phyloP scores from a whole-genome alignment of 176 grass and related monocot species.

The Olyra latifolia region DNA sequence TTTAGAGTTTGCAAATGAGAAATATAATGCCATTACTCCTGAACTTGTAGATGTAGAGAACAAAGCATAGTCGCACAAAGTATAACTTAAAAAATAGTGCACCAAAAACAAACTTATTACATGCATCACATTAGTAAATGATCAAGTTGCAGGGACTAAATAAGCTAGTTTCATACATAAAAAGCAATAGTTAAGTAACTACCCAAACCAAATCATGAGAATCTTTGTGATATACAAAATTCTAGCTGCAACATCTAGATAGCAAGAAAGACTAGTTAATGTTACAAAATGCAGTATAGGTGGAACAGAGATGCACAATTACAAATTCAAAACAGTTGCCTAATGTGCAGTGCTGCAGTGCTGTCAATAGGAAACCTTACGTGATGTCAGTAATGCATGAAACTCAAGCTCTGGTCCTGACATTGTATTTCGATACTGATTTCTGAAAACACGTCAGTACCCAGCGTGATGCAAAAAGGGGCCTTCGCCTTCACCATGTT shows the following conservation, averaged over 20 bases:
- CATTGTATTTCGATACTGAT: neutral
- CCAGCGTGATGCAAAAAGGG: neutral
- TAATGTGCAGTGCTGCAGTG: neutral
- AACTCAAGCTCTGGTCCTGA: neutral
- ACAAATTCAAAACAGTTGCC: neutral
- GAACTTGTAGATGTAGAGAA: neutral
- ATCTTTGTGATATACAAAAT: neutral
- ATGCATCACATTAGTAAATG: neutral
- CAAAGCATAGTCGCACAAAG: neutral
- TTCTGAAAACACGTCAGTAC: neutral
- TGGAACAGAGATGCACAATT: neutral
- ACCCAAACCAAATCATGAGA: conserved; percentile 19
- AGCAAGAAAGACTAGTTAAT: neutral
- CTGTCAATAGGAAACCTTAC: neutral
- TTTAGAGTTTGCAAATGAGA: too few species aligned
- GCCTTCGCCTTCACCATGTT: neutral
- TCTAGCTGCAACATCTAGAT: neutral
- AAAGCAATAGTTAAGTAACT: neutral
- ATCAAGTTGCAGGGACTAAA: neutral
- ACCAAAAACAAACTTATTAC: neutral
- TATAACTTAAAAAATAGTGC: neutral
- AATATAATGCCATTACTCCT: neutral
- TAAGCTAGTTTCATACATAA: neutral
- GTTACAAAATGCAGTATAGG: neutral
- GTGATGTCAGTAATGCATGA: neutral